Percentiles rank a stretch among this genome's conserved stretches.
These are phyloP conservation scores for Podospora conica DNA, from an alignment of 495 filamentous ascomycete species.

Conservation along the genomic window DNA sequence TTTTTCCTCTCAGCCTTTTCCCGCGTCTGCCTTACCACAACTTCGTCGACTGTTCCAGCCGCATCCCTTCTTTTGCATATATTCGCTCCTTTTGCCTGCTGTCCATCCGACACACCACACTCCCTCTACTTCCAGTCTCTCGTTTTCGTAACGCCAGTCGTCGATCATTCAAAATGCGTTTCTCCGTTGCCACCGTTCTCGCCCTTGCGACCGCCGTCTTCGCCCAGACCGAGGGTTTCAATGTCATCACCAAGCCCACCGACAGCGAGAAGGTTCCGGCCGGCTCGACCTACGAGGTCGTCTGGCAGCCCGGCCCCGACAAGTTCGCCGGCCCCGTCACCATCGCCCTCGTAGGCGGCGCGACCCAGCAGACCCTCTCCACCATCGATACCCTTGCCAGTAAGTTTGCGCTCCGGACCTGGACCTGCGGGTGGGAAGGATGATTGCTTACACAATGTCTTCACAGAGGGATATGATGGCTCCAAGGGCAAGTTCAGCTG, in stretches of 20 bases:
- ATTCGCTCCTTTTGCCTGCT: conserved; percentile 4
- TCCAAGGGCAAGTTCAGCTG: conserved; percentile 29
- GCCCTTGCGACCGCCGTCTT: conserved; percentile 37
- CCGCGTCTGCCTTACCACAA: background rate
- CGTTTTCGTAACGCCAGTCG: conserved; percentile 6
- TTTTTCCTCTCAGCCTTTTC: background rate
- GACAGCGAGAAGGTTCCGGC: conserved; percentile 32
- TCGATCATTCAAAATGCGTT: conserved; percentile 39
- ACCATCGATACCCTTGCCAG: conserved; percentile 30
- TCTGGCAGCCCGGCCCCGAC: conserved; percentile 22
- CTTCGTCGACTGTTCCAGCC: conserved; percentile 11
- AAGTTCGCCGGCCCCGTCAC: conserved; percentile 29
- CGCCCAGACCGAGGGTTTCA: conserved; percentile 39
- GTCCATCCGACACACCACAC: conserved; percentile 2
- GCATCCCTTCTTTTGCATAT: conserved; percentile 11
- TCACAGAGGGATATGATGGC: conserved; percentile 27
- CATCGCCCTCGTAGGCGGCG: conserved; percentile 40
- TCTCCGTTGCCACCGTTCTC: conserved; percentile 37
- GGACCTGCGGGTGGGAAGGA: background rate
- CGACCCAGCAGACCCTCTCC: conserved; percentile 20
- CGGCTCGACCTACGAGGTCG: conserved; percentile 32
- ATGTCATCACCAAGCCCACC: conserved; percentile 33
- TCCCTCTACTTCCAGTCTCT: conserved; percentile 2
- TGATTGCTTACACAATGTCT: conserved; percentile 11
- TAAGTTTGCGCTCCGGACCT: conserved; percentile 23